Evolutionary conservation across 768 basidiomycete species (phyloP).

Genomic region (Mycena alexandri): DNA sequence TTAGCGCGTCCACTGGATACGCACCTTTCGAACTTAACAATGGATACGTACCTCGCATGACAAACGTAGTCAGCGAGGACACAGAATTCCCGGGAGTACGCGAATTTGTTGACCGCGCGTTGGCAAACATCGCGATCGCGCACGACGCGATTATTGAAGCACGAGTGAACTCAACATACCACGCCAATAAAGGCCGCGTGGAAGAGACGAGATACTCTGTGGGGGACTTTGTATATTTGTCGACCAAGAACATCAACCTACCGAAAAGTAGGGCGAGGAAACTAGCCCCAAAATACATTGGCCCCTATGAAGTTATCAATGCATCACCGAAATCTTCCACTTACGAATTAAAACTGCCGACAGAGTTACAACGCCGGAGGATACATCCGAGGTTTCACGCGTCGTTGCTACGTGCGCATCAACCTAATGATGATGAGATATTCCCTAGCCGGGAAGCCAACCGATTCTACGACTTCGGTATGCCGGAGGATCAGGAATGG

Average conservation of each 20-base stretch:
- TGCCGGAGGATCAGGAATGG: not conserved
- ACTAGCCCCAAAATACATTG: constrained; percentile 52
- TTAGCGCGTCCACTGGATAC: no score
- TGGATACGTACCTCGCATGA: not conserved
- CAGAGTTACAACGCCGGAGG: constrained; percentile 38
- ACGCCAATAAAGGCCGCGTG: constrained; percentile 48
- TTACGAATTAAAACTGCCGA: constrained; percentile 46
- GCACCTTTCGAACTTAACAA: no score
- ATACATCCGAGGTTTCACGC: constrained; percentile 55
- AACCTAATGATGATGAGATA: constrained; percentile 46
- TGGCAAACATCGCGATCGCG: constrained; percentile 42
- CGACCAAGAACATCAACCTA: no score
- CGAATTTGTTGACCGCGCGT: constrained; percentile 41
- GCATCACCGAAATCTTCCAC: constrained; percentile 38
- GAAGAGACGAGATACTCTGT: no score
- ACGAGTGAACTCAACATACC: constrained; percentile 43
- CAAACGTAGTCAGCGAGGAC: no score
- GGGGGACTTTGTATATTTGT: no score
- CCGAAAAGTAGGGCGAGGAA: no score
- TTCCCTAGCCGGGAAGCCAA: constrained; percentile 48
- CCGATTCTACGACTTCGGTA: not conserved
- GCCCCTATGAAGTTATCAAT: constrained; percentile 49
- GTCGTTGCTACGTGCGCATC: constrained; percentile 42
- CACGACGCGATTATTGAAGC: constrained; percentile 54
- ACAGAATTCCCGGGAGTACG: constrained; percentile 39